Base-by-base conservation (phyloP, 371 early-diverging fungal species). In the Lichtheimia corymbifera region DNA sequence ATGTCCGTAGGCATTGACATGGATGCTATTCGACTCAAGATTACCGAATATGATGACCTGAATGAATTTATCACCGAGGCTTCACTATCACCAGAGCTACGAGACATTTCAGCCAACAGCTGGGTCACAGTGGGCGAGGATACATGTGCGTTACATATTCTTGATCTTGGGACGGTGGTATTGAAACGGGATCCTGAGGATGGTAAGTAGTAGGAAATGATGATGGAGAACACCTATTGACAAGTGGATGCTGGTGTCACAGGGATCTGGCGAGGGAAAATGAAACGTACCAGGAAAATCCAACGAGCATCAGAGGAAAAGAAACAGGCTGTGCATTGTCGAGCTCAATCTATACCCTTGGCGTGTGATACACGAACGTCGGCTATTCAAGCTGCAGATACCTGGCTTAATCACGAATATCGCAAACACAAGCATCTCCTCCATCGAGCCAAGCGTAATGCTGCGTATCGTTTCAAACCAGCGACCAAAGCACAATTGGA, bases 361-460 rank as follows among this genome's bases (percentile, higher is more conserved):
- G 67, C 61, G 25, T 61, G 84, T 1, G 82, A 80, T 59, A 65
- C 76, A 7, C 67, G 86, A 20, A 53, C 58, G 18, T 66, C 69
- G 12, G 87, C 85, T 9, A 67, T 91, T 17, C 82, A 68, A n/a
- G 89, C 79, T 15, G 77, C 83, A 1, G 92, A 91, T 61, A 86
- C 84, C 0, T 84, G 85, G 84, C 49, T 88, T 0, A 44, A 49
- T 42, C 65, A 63, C 72, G 61, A 70, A 20, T 52, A 15, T 4
- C 50, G 15, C 6, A 50, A 59, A 3, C n/a, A 9, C n/a, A 44
- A 13, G 14, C 30, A 15, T 15, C n/a, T 68, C n/a, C 18, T 65
- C n/a, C 53, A 6, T 15, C 49, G 5, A 77, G 88, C 58, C 56
- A 61, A 43, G 85, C 79, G 88, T 58, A 58, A 61, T 43, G 86